Evolutionary conservation across 2,329 filamentous ascomycete genomes (phyloP), one percentile per base, ranked within the genome.

Genomic region (Colletotrichum sp.): DNA sequence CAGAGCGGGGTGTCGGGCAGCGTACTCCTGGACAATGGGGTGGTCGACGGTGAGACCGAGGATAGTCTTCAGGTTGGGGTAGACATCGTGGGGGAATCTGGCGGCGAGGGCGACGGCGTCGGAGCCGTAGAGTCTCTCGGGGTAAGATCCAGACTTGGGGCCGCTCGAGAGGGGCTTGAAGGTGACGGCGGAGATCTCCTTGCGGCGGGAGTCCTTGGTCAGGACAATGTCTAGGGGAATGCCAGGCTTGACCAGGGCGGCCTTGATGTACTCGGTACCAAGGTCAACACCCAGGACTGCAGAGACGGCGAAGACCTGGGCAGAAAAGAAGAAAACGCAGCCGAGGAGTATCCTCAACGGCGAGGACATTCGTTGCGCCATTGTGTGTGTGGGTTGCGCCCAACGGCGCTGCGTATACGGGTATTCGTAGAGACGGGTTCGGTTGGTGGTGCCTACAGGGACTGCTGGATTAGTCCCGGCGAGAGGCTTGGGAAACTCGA

Each of bases 161-260:
- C 89, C 90, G 79, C 89, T 86, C 78, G 90, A 90, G n/a, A 91
- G 89, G 47, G 96, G 95, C 86, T 99, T 98, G 87, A 99, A 98
- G 57, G 95, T 94, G 78, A 99, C 92, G 55, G 95, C 96, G 3
- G 96, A 95, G 29, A 90, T 91, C 83, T 99, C 97, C 88, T 99
- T 99, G 81, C 97, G 93, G 84, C 98, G 94, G 34, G 97, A 98
- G 86, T 99, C 97, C 83, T 98, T 99, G 34, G 96, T 98, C 70
- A 98, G 90, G 83, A 99, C 96, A 77, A 99, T 98, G 78, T 99
- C 97, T 82, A 99, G 94, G 13, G 97, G 97, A 66, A 98, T 96
- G 75, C 97, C 97, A 3, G 97, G 97, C 86, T 98, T 98, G 75
- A 99, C 96, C 55, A 99, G 91, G 16, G 94, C 93, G 33, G 96